A percentile compares a stretch with the other conserved stretches of the same genome.
Evolutionary conservation across 768 basidiomycete species (phyloP).

Genomic region (Boletus barrowsii): DNA sequence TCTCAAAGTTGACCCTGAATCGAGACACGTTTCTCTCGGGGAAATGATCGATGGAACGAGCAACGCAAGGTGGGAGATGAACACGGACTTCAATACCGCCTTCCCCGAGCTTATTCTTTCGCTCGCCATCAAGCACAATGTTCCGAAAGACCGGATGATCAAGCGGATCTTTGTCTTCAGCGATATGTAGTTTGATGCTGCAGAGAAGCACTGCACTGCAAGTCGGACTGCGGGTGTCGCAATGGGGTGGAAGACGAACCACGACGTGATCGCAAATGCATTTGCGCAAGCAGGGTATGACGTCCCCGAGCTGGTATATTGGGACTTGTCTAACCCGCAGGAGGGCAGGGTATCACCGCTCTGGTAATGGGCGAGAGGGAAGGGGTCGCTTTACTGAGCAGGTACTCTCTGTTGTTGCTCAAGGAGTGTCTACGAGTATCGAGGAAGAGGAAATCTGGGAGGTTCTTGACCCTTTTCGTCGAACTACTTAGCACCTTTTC

Average conservation of each 20-base stretch:
- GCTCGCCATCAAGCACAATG: conserved; percentile 51
- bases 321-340: conserved; percentile 47
- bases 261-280: conserved; percentile 52
- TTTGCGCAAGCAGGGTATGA: conserved; percentile 65
- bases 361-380: too few relatives aligned
- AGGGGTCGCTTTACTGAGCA: too few relatives aligned
- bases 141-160: conserved; percentile 68
- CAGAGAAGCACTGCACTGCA: neutral
- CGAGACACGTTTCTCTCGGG: conserved; percentile 29
- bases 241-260: conserved; percentile 56
- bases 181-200: conserved; percentile 74
- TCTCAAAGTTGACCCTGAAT: conserved; percentile 44
- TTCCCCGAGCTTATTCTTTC: conserved; percentile 63
- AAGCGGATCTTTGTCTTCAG: conserved; percentile 73
- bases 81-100: conserved; percentile 61
- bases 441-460: too few relatives aligned
- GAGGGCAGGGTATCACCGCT: neutral
- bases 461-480: too few relatives aligned
- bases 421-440: too few relatives aligned
- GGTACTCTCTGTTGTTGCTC: too few relatives aligned
- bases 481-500: too few relatives aligned
- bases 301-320: conserved; percentile 72
- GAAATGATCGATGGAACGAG: conserved; percentile 39
- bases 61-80: conserved; percentile 45
- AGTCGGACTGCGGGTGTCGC: neutral